Percentiles rank a stretch among this genome's conserved stretches.
phyloP scores from a whole-genome alignment of 2,329 filamentous ascomycete species.

The Apiospora arundinis region DNA sequence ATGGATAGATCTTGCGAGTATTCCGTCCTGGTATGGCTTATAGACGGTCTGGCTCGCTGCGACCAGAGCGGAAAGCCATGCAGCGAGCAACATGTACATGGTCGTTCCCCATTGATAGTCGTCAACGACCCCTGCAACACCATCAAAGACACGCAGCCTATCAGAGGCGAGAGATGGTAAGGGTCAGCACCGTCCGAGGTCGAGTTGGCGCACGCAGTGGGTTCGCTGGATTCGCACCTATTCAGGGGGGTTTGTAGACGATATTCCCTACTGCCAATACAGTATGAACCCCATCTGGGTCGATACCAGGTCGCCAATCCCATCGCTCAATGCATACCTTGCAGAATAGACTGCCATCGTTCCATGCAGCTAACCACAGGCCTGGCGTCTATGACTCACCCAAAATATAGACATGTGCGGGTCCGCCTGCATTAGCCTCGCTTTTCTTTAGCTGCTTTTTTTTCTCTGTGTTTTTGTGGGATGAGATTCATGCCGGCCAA shows the following conservation, averaged over 20 bases:
- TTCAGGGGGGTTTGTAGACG: neutral
- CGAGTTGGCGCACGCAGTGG: conserved; percentile 1
- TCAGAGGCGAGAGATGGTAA: neutral
- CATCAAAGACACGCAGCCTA: neutral
- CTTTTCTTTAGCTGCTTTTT: neutral
- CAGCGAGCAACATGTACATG: conserved; percentile 11
- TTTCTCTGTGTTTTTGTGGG: neutral
- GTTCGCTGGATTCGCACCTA: neutral
- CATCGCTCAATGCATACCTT: conserved; percentile 20
- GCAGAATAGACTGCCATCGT: conserved; percentile 24
- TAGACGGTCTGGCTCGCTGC: conserved; percentile 14
- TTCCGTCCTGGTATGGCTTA: neutral
- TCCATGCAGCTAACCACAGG: conserved; percentile 16
- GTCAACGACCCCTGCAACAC: neutral
- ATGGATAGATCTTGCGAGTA: conserved; percentile 8
- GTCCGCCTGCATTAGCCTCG: conserved; percentile 34
- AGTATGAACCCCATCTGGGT: conserved; percentile 9
- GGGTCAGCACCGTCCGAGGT: neutral
- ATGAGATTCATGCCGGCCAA: conserved; percentile 2
- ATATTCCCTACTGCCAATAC: neutral
- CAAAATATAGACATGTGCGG: conserved; percentile 34
- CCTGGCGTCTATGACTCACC: conserved; percentile 38
- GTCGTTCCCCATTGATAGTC: conserved; percentile 14
- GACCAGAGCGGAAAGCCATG: conserved; percentile 20
- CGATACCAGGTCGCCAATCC: neutral